Conservation (phyloP, 202 grass and related monocot species). For the Digitaria exilis region DNA sequence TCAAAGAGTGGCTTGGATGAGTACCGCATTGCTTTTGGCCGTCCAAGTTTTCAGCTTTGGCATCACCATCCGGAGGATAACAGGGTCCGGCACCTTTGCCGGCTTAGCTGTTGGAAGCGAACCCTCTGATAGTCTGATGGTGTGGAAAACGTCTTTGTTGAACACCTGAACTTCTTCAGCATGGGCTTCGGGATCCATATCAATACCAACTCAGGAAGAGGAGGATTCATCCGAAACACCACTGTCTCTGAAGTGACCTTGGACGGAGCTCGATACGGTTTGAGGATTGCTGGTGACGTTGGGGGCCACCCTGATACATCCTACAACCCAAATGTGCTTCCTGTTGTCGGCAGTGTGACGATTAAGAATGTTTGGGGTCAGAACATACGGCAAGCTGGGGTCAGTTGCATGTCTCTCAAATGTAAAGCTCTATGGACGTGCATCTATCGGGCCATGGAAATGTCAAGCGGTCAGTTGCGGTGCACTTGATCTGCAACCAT, state of each 20-base stretch:
- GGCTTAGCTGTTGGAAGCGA: slow-evolving; percentile 71
- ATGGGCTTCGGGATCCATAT: slow-evolving; percentile 63
- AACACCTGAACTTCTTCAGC: slow-evolving; percentile 53
- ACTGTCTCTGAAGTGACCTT: slow-evolving; percentile 63
- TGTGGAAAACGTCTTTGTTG: slow-evolving; percentile 52
- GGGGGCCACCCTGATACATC: slow-evolving; percentile 58
- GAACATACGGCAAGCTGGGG: too few species aligned
- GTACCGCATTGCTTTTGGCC: slow-evolving; percentile 63
- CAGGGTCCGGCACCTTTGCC: too few species aligned
- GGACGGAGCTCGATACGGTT: slow-evolving; percentile 49
- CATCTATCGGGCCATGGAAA: too few species aligned
- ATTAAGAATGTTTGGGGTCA: slow-evolving; percentile 76
- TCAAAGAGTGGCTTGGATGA: slow-evolving; percentile 78
- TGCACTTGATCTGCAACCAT: slow-evolving; percentile 55
- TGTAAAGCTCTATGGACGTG: too few species aligned
- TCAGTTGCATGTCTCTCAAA: too few species aligned
- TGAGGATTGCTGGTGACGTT: slow-evolving; percentile 58
- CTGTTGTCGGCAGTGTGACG: slow-evolving; percentile 45
- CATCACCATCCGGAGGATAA: slow-evolving; percentile 54
- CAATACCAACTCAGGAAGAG: slow-evolving; percentile 75
- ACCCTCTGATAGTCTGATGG: slow-evolving; percentile 68
- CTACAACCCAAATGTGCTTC: slow-evolving; percentile 50
- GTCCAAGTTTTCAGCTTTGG: slow-evolving; percentile 61
- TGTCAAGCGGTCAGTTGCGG: too few species aligned
- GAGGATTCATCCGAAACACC: slow-evolving; percentile 62